Evolutionary conservation across 2,329 filamentous ascomycete genomes (phyloP), one percentile per base, ranked within the genome.

Genomic region (Phialocephala subalpina): DNA sequence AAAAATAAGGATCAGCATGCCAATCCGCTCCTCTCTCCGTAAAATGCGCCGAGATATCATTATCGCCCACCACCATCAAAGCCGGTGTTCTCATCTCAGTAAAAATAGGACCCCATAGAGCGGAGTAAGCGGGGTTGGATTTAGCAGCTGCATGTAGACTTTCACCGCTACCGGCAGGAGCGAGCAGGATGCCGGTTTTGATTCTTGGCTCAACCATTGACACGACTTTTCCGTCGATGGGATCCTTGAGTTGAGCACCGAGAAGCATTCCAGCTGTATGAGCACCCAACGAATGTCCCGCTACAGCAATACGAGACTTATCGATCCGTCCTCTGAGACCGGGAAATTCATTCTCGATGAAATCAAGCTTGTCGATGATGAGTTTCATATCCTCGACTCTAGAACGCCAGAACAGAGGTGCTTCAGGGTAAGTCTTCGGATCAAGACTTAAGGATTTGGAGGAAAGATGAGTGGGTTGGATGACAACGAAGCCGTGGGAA

Each of bases 391-490:
- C 80, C 53, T 72, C 67, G 1, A 75, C 75, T 0, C 78, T 76
- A 8, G 75, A 75, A 18, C 75, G 70, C 73, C 77, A 78, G 42
- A 64, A 68, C 2, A 63, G 27, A 63, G 74, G 77, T 55, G 77
- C 66, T 6, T 67, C 69, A 12, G 68, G 57, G 29, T 33, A 33
- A 11, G 65, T 47, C 0, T 65, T 27, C 33, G 60, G 12, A 11
- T 60, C 47, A 3, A 79, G 65, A 9, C 63, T 68, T 2, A 80
- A 72, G 2, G 75, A 75, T 45, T 69, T 69, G 25, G 80, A 81
- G 60, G 73, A 77, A 2, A 82, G 70, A 66, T 81, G 80, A 2
- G 80, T 81, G 2, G 80, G 80, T 64, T 82, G 80, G 12, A 82
- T 72, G 4, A 82, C 80, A 0, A 75, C 78, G 69, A 82, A 82